phyloP scores from a whole-genome alignment of 73 alveolate genomes.

The Breviolum minutum region DNA sequence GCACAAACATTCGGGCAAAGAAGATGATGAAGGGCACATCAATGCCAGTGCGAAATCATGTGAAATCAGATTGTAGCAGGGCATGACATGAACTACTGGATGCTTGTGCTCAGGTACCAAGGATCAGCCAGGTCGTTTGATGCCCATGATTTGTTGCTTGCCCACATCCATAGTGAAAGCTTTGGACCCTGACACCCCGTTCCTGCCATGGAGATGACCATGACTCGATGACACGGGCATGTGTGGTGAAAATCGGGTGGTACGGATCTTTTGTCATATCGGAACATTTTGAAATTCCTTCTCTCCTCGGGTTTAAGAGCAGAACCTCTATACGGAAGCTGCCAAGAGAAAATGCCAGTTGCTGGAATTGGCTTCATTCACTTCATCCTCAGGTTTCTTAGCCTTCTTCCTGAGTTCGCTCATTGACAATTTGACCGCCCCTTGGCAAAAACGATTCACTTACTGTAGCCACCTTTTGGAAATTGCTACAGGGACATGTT shows the following conservation, averaged over 20 bases:
- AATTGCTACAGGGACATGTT: no score
- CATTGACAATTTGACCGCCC: slow-evolving; percentile 68
- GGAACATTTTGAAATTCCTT: no score
- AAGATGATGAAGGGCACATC: background rate
- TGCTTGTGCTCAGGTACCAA: slow-evolving; percentile 12
- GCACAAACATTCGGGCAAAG: no score
- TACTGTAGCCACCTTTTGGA: background rate
- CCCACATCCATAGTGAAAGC: no score
- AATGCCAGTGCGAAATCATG: background rate
- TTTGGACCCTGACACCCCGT: no score
- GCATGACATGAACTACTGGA: background rate
- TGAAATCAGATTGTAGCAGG: background rate
- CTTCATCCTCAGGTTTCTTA: background rate
- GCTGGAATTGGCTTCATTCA: no score
- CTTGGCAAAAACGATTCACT: background rate
- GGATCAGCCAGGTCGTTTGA: slow-evolving; percentile 63
- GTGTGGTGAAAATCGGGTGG: background rate
- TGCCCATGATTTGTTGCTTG: slow-evolving; percentile 76
- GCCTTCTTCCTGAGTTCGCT: slow-evolving; percentile 86
- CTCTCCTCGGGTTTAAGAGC: no score
- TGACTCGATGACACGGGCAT: no score
- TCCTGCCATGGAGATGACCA: no score
- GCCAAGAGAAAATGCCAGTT: no score
- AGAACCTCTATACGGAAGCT: no score
- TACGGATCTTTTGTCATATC: background rate